Evolutionary conservation across 345 rosid species (phyloP), one percentile per base, ranked within the genome.

Genomic region (Pugionium dolabratum): DNA sequence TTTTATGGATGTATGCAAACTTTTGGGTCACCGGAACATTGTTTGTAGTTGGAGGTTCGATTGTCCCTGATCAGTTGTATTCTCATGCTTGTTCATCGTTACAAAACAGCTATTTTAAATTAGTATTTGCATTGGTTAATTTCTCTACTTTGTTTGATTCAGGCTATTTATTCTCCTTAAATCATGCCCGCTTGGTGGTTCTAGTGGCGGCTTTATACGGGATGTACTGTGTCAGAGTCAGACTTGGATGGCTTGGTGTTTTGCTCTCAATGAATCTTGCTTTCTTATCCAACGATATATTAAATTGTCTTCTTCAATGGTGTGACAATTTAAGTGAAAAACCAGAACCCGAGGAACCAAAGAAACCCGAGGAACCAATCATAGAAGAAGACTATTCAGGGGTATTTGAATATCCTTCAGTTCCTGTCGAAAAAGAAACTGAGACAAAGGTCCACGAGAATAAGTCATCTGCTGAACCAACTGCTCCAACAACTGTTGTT

Each of bases 1-100:
- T 89, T 71, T 75, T 94, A 51, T 91, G 99, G 99, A 90, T 90
- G 97, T 87, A 79, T 70, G 99, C 99, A 71, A 94, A 88, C 89
- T 88, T 91, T 76, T 94, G 96, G 97, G 91, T 94, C 78, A 84
- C 96, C 2, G 97, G 97, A 71, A 79, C 91, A 45, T 79, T 94
- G 71, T 91, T 91, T 81, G 76, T 91, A 67, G 82, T 94, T 56
- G 99, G 97, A 88, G 99, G 99, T 44, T 66, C 34, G 7, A 29
- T 33, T 31, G 18, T 10, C 43, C 39, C 7, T 42, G 3, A 32
- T 51, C 42, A 27, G 34, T 50, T 37, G 27, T 47, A 58, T 4
- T 31, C 5, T 57, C 48, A 40, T 52, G 32, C 29, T 54, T 7
- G n/a, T 57, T 10, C 49, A n/a, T 28, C 40, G 43, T 18, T 48